Conservation (phyloP, 2,329 filamentous ascomycete genomes). For the Ceratocystis huliohia region DNA sequence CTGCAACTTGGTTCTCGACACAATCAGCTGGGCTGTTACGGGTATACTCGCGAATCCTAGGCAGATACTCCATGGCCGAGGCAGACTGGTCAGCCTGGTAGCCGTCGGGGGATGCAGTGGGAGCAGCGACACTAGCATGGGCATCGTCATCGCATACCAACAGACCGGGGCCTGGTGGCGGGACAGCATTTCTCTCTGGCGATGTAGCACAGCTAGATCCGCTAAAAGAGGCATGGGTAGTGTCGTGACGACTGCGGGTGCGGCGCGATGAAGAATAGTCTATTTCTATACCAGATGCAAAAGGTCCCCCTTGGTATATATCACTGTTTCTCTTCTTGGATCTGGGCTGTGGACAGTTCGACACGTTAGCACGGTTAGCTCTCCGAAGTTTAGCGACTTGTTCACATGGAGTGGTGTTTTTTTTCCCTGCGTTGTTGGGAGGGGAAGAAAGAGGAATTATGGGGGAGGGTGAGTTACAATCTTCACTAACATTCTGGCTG, state of each 20-base stretch:
- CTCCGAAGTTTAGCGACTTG: too few relatives aligned
- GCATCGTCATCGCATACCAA: conserved; percentile 10
- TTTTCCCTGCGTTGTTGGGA: too few relatives aligned
- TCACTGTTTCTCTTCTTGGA: conserved; percentile 19
- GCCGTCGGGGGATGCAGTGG: neutral
- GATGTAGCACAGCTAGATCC: conserved; percentile 9
- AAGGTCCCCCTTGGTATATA: conserved; percentile 5
- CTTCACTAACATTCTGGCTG: conserved; percentile 51
- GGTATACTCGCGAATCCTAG: conserved; percentile 2
- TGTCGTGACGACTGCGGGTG: conserved; percentile 12
- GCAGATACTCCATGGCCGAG: neutral
- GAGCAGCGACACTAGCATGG: neutral
- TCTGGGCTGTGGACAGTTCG: conserved; percentile 3
- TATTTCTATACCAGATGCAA: neutral
- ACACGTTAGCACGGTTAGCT: too few relatives aligned
- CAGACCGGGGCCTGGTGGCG: conserved; percentile 15
- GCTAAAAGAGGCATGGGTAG: neutral
- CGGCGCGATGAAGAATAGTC: neutral
- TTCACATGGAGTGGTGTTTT: too few relatives aligned
- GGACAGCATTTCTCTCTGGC: conserved; percentile 10
- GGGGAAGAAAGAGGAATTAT: neutral
- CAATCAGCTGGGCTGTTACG: neutral
- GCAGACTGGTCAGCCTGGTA: neutral
- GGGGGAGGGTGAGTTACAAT: conserved; percentile 17
- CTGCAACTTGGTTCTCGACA: conserved; percentile 16